Evolutionary conservation across 2,329 filamentous ascomycete species (phyloP).

Genomic region (Coniochaeta prunicola): DNA sequence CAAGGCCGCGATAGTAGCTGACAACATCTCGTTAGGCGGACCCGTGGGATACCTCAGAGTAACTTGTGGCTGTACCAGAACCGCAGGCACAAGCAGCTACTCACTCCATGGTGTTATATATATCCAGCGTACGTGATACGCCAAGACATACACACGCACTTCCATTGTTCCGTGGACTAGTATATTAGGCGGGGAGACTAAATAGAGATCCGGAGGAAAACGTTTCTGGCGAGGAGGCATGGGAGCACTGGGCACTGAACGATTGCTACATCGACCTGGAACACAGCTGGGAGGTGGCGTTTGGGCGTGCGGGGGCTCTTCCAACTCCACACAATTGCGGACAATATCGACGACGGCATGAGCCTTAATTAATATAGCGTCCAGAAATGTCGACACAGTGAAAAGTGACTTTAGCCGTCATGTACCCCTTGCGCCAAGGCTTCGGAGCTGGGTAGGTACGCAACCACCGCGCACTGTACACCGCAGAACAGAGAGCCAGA

Average conservation of each 20-base stretch:
- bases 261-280: background rate
- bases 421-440: background rate
- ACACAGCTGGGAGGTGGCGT: background rate
- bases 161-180: background rate
- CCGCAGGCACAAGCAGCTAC: background rate
- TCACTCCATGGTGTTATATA: background rate
- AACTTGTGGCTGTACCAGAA: background rate
- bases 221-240: background rate
- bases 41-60: background rate
- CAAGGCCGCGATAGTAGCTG: slow-evolving; percentile 1
- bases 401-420: background rate
- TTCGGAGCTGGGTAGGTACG: background rate
- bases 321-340: background rate
- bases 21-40: slow-evolving; percentile 4
- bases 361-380: background rate
- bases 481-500: background rate
- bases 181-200: background rate
- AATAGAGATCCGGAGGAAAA: background rate
- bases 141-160: background rate
- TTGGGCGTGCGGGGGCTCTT: background rate
- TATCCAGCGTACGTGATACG: background rate
- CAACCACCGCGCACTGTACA: background rate
- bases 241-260: background rate
- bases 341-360: background rate
- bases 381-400: background rate